Percentiles rank a stretch among this genome's conserved stretches.
Conservation (phyloP, 768 basidiomycete genomes). For the Suillus weaverae region DNA sequence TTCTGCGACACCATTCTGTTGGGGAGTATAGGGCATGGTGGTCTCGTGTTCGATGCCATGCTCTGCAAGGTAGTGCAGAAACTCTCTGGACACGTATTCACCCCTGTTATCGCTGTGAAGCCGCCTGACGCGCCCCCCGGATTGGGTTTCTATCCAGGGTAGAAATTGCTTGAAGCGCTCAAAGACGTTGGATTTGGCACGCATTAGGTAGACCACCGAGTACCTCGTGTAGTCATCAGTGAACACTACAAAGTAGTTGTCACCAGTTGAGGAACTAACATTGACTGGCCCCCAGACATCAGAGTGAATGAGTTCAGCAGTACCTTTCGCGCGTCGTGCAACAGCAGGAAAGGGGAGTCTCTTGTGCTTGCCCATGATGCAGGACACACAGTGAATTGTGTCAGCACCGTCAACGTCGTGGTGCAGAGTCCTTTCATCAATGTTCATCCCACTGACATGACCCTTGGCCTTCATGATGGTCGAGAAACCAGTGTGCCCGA, state of each 20-base stretch:
- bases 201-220: background rate
- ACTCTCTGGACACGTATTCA: conserved; percentile 12
- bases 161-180: background rate
- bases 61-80: background rate
- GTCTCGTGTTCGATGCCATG: conserved; percentile 7
- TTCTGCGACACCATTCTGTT: conserved; percentile 33
- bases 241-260: conserved; percentile 13
- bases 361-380: conserved; percentile 37
- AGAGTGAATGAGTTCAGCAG: conserved; percentile 6
- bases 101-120: conserved; percentile 14
- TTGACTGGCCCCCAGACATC: conserved; percentile 17
- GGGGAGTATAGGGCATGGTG: conserved; percentile 21
- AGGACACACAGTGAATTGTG: conserved; percentile 27
- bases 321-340: fast-evolving
- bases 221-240: conserved; percentile 3
- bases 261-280: background rate
- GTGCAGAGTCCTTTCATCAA: too few species aligned
- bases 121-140: background rate
- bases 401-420: background rate
- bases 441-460: too few species aligned
- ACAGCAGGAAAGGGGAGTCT: conserved; percentile 30
- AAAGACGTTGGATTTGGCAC: background rate
- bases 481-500: too few species aligned
- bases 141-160: background rate
- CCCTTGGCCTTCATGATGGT: too few species aligned